Percentiles rank a stretch among this genome's conserved stretches.
These are phyloP conservation scores for Auricularia sp. DNA, from an alignment of 768 basidiomycete species.

Conservation along the genomic window DNA sequence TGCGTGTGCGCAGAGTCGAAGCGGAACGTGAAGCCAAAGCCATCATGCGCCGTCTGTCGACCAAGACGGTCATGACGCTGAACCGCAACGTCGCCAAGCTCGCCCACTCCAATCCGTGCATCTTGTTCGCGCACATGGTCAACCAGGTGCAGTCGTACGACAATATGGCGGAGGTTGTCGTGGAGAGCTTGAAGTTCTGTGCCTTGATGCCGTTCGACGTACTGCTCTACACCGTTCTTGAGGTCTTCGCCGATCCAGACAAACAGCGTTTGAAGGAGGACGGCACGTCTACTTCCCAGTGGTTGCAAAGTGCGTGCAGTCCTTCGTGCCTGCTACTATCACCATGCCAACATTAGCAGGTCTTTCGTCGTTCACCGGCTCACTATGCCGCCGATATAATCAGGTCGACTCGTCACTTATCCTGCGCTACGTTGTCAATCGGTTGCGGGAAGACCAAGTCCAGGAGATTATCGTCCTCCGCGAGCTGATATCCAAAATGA, in stretches of 20 bases:
- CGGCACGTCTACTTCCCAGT: constrained; percentile 81
- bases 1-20: constrained; percentile 69
- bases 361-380: constrained; percentile 86
- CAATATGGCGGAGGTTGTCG: constrained; percentile 81
- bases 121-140: constrained; percentile 81
- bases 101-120: constrained; percentile 87
- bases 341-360: constrained; percentile 36
- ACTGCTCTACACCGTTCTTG: constrained; percentile 75
- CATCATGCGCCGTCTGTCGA: constrained; percentile 77
- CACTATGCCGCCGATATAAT: constrained; percentile 74
- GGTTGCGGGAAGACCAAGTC: constrained; percentile 70
- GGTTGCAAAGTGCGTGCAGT: constrained; percentile 72
- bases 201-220: constrained; percentile 94
- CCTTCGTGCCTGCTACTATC: not conserved
- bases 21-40: constrained; percentile 83
- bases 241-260: constrained; percentile 73
- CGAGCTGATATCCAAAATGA: constrained; percentile 91
- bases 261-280: constrained; percentile 83
- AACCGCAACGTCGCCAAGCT: constrained; percentile 86
- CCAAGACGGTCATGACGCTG: constrained; percentile 72
- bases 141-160: constrained; percentile 95
- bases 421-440: constrained; percentile 84
- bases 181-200: constrained; percentile 80
- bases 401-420: constrained; percentile 74
- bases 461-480: constrained; percentile 87